These are phyloP conservation scores for Setomelanomma holmii DNA, from an alignment of 2,329 filamentous ascomycete genomes.

Conservation along the genomic window DNA sequence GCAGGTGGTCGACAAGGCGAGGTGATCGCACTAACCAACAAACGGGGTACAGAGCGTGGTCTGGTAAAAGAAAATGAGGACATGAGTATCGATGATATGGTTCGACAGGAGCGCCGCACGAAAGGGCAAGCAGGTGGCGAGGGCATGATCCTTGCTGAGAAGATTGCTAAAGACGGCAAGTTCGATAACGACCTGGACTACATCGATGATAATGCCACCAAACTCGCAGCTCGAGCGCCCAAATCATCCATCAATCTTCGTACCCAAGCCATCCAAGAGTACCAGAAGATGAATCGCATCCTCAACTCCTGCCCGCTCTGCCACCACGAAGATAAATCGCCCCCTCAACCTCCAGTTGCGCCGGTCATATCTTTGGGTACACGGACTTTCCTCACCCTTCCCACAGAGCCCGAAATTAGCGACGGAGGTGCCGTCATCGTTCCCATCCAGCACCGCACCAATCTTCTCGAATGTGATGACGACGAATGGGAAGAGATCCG, in stretches of 20 bases:
- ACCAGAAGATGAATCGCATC: slow-evolving; percentile 85
- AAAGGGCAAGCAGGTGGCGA: slow-evolving; percentile 80
- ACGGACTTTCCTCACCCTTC: slow-evolving; percentile 83
- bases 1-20: slow-evolving; percentile 78
- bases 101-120: slow-evolving; percentile 89
- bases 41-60: slow-evolving; percentile 83
- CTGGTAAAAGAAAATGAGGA: slow-evolving; percentile 90
- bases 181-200: slow-evolving; percentile 95
- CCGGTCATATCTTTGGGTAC: slow-evolving; percentile 87
- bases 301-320: slow-evolving; percentile 90
- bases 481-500: slow-evolving; percentile 99
- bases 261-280: slow-evolving; percentile 85
- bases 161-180: slow-evolving; percentile 90
- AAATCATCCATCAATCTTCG: slow-evolving; percentile 88
- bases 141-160: slow-evolving; percentile 81
- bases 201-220: slow-evolving; percentile 94
- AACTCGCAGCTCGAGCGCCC: slow-evolving; percentile 84
- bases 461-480: slow-evolving; percentile 96
- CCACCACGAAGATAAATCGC: slow-evolving; percentile 82
- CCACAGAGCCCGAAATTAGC: slow-evolving; percentile 86
- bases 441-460: slow-evolving; percentile 83
- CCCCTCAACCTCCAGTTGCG: slow-evolving; percentile 73
- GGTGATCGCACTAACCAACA: slow-evolving; percentile 78
- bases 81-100: slow-evolving; percentile 97
- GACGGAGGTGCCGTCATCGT: slow-evolving; percentile 87